Evolutionary conservation across 2,329 filamentous ascomycete species (phyloP), one percentile per base, ranked within the genome.

Genomic region (Talaromyces sp.): DNA sequence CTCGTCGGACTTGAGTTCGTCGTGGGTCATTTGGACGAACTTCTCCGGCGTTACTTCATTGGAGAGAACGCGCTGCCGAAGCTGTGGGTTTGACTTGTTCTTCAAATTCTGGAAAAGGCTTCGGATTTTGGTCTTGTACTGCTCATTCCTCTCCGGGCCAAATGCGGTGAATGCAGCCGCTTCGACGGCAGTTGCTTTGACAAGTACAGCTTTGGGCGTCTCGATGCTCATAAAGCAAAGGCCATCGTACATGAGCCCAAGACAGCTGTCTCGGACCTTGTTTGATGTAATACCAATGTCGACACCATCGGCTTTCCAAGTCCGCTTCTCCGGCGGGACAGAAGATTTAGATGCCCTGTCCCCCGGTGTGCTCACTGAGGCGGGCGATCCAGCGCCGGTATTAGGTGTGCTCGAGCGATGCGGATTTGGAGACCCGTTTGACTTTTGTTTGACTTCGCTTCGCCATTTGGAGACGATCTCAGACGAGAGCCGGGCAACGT

Each of bases 31-130:
- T 70, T 82, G 80, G 61, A 96, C 92, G 69, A 99, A 96, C 40
- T 82, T 82, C 2, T 87, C 85, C 0, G 92, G 81, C 0, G 83
- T 67, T 63, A 98, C 90, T 31, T 90, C 85, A 63, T 90, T 91
- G 4, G 81, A 80, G 71, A 96, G 82, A 67, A 99, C 90, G 65
- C 88, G 86, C 64, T 83, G 82, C 58, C 92, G 89, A 51, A 99
- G 85, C 64, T 87, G 85, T 42, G 85, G 83, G 78, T 98, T 98
- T 65, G 87, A 89, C 78, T 91, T 93, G 81, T 91, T 92, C 82
- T 97, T 98, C 68, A 99, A 86, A 73, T 98, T 98, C 74, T 93
- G 87, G 79, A 92, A 98, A 27, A 99, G 86, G 23, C 92, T 96
- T 67, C 94, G 90, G 70, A 98, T 89, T 82, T 97, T 97, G 67